Conservation (phyloP, 2,329 filamentous ascomycete species). For the Xylariaceae sp. region DNA sequence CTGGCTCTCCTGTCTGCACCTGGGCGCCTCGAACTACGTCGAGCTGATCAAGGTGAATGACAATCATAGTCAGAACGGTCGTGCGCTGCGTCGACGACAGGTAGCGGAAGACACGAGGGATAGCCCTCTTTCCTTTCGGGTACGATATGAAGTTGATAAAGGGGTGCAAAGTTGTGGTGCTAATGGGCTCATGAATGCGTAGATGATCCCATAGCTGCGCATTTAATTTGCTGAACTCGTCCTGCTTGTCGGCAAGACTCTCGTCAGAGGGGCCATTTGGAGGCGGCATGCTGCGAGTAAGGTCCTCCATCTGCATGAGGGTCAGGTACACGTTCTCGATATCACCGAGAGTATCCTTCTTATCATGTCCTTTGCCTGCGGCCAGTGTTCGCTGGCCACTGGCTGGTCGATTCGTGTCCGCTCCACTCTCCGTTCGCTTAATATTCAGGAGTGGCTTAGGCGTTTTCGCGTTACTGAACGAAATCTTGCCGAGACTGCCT, state of each 20-base stretch:
- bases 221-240: slow-evolving; percentile 82
- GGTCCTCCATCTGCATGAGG: slow-evolving; percentile 91
- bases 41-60: slow-evolving; percentile 86
- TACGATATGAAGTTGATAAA: slow-evolving; percentile 96
- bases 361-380: slow-evolving; percentile 54
- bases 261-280: slow-evolving; percentile 60
- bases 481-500: slow-evolving; percentile 94
- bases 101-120: slow-evolving; percentile 91
- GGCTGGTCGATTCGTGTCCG: slow-evolving; percentile 52
- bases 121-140: slow-evolving; percentile 91
- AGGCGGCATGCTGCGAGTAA: slow-evolving; percentile 74
- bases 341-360: slow-evolving; percentile 77
- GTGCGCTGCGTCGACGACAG: slow-evolving; percentile 89
- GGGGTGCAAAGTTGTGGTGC: slow-evolving; percentile 71
- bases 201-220: slow-evolving; percentile 77
- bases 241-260: slow-evolving; percentile 67
- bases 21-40: slow-evolving; percentile 83
- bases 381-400: slow-evolving; percentile 41
- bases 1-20: slow-evolving; percentile 65
- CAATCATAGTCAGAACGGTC: slow-evolving; percentile 92
- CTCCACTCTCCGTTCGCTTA: slow-evolving; percentile 72
- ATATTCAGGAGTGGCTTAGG: slow-evolving; percentile 93
- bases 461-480: slow-evolving; percentile 97
- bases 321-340: slow-evolving; percentile 86
- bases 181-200: slow-evolving; percentile 91